Conservation (phyloP, 805 yeast genomes). For the Scheffersomyces coipomensis region DNA sequence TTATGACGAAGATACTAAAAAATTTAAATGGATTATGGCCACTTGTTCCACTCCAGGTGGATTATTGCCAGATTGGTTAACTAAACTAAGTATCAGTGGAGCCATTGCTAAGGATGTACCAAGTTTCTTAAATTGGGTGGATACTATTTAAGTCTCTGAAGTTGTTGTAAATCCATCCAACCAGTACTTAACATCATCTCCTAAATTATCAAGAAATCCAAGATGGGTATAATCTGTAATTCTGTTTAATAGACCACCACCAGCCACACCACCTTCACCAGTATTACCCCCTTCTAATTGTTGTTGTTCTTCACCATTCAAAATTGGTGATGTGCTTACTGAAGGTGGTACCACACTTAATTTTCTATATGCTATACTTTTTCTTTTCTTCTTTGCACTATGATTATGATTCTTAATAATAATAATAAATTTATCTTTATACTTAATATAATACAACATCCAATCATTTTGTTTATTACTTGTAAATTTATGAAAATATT, state of each 20-base stretch:
- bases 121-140: constrained; percentile 24
- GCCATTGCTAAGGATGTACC: constrained; percentile 44
- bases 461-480: constrained; percentile 37
- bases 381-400: constrained; percentile 11
- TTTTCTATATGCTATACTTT: background rate
- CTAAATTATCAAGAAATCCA: constrained; percentile 40
- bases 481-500: constrained; percentile 41
- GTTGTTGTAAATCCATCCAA: constrained; percentile 15
- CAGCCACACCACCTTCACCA: no score
- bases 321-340: constrained; percentile 5
- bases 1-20: constrained; percentile 14
- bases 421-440: constrained; percentile 27
- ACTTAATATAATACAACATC: constrained; percentile 39
- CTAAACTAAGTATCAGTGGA: constrained; percentile 24
- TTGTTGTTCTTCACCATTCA: background rate
- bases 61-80: constrained; percentile 34
- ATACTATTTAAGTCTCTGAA: background rate
- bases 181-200: constrained; percentile 43
- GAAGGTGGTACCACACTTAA: constrained; percentile 1
- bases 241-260: constrained; percentile 13
- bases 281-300: background rate
- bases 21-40: constrained; percentile 37
- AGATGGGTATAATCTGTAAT: constrained; percentile 28
- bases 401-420: constrained; percentile 29
- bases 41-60: constrained; percentile 41